A percentile compares a stretch with the other conserved stretches of the same genome.
Evolutionary conservation across 768 basidiomycete species (phyloP).

Genomic region (Paxillus rubicundulus): DNA sequence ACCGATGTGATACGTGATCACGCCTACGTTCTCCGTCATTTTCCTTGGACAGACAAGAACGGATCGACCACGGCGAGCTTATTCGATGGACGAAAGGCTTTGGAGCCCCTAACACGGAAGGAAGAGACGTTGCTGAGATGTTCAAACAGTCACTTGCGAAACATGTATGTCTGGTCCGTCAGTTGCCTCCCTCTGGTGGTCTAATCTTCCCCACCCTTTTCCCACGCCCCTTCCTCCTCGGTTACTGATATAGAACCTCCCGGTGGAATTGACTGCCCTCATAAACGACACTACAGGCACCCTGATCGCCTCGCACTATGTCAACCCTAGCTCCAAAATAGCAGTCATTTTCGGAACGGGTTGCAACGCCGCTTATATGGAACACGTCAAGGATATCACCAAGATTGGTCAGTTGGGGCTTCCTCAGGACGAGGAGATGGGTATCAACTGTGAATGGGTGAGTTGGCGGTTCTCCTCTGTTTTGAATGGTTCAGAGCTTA

Average conservation of each 20-base stretch:
- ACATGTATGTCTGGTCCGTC: constrained; percentile 48
- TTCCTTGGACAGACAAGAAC: constrained; percentile 63
- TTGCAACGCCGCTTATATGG: constrained; percentile 98
- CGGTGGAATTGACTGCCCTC: constrained; percentile 76
- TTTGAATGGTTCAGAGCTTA: background rate
- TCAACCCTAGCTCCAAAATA: constrained; percentile 86
- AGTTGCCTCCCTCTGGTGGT: constrained; percentile 1
- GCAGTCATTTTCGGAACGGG: constrained; percentile 98
- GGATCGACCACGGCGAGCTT: constrained; percentile 90
- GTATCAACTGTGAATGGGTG: constrained; percentile 97
- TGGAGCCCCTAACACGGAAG: constrained; percentile 87
- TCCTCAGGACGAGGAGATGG: constrained; percentile 68
- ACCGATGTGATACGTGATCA: no score
- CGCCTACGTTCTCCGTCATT: background rate
- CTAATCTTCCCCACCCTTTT: background rate
- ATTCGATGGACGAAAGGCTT: constrained; percentile 99
- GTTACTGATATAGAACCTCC: constrained; percentile 60
- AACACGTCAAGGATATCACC: constrained; percentile 77
- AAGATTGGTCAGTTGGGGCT: constrained; percentile 81
- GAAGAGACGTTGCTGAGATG: constrained; percentile 90
- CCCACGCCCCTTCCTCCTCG: background rate
- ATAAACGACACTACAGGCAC: constrained; percentile 99
- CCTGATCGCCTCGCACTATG: constrained; percentile 94
- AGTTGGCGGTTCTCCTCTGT: constrained; percentile 14
- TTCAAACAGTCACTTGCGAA: constrained; percentile 79